Base-by-base conservation (phyloP, 352 stramenopile genomes). In the Phytopythium ostracodes region DNA sequence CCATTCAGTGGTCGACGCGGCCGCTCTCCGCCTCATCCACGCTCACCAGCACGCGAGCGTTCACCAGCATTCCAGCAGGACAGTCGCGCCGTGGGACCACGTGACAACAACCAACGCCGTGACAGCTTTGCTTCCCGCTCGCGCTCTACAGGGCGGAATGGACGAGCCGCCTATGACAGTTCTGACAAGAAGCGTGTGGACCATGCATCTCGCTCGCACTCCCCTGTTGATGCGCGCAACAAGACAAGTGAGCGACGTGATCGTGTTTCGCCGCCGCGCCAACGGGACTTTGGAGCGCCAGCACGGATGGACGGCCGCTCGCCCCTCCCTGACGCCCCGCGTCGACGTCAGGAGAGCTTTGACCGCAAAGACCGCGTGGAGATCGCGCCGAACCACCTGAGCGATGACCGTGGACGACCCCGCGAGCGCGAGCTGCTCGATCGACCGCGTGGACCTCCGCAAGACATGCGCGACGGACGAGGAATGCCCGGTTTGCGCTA, bases 151-250 rank as follows among this genome's bases (percentile, higher is more conserved):
- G 67, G 61, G 17, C 27, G 51, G 42, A 60, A 59, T 53, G 59
- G 62, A 62, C 46, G 52, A 42, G 10, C 33, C 42, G 6, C 60
- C 56, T 56, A 12, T 4, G 42, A 61, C 46, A 57, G 57, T 58
- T 61, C 27, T 57, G 24, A 47, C 25, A 71, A 66, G 31, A 52
- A 70, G 47, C 65, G 62, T 29, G 59, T 55, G 6, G 22, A 46
- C 49, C 63, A 50, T 53, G 71, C 38, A 20, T 76, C 68, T 8
- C 71, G 60, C 40, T 84, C 73, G 5, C 68, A 58, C 38, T 84
- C 73, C 5, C 73, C 73, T 57, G 42, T 71, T 10, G 58, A 35
- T 0, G 42, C 64, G 20, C 57, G 40, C 49, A 71, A 70, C 27
- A 70, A 70, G 51, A 49, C 62, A 33, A 44, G 38, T 7, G 63